Evolutionary conservation across 2,329 filamentous ascomycete genomes (phyloP), one percentile per base, ranked within the genome.

Genomic region (Lanzia echinophila): DNA sequence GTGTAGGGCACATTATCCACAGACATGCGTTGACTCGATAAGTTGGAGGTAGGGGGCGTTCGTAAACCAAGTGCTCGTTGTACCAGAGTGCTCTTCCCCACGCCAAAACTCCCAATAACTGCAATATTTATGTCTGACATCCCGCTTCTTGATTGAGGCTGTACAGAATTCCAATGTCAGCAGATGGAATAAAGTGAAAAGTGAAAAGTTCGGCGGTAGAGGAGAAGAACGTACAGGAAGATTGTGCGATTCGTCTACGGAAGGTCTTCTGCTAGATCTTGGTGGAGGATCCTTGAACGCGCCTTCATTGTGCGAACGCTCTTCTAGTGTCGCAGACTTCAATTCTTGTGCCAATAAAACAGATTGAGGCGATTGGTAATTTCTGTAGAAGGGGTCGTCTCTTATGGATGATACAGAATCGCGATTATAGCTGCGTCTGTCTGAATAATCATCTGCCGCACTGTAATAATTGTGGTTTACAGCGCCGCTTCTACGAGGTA

Each of bases 21-120:
- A 41, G 76, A 71, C 63, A 83, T 76, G 59, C 78, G 80, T 53
- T 79, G 73, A 59, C 74, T 79, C 36, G 80, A 81, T 53, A 78
- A 72, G 65, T 78, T 78, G 20, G 75, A 72, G 47, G 73, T 75
- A 32, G 82, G 79, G 10, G 76, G 73, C 19, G 76, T 71, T 38
- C 76, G 68, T 20, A 84, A 69, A 52, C 80, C 78, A 58, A 84
- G 72, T 52, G 82, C 79, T 44, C 76, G 78, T 68, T 86, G 82
- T 63, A 87, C 81, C 63, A 86, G 84, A 45, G 82, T 78, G 48
- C 82, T 85, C 69, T 87, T 87, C 60, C 84, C 84, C 46, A 84
- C 83, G 56, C 82, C 82, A 62, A 77, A 74, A 67, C 81, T 78
- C 63, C 84, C 84, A 67, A 87, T 82, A 56, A 87, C 75, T 63